Evolutionary conservation across 1,284 basidiomycete genomes (phyloP).

Genomic region (Dichomitus squalens): DNA sequence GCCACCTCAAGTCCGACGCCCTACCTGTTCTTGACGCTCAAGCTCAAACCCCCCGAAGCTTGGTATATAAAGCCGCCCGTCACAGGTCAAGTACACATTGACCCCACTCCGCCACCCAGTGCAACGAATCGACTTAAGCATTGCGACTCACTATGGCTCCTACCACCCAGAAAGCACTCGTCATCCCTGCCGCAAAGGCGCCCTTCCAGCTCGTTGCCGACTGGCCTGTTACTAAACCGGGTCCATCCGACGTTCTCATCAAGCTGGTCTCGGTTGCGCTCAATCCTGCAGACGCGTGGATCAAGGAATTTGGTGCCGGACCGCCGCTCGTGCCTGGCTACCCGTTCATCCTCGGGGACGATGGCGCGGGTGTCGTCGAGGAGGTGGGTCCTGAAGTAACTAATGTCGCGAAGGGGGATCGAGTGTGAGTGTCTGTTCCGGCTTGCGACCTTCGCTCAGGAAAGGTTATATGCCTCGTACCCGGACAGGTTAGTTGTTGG

Average conservation of each 20-base stretch:
- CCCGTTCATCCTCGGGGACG: slow-evolving; percentile 40
- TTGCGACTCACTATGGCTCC: background rate
- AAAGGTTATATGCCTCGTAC: background rate
- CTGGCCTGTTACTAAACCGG: background rate
- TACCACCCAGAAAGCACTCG: background rate
- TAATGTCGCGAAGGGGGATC: slow-evolving; percentile 41
- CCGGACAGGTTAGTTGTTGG: background rate
- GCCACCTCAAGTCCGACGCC: too few species aligned
- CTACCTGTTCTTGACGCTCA: too few species aligned
- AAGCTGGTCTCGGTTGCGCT: background rate
- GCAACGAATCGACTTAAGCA: too few species aligned
- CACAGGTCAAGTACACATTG: too few species aligned
- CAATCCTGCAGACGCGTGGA: background rate
- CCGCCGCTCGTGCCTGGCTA: background rate
- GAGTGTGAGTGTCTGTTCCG: slow-evolving; percentile 39
- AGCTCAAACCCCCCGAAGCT: too few species aligned
- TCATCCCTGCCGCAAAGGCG: background rate
- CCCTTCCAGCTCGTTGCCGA: background rate
- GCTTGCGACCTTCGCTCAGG: background rate
- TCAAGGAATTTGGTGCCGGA: background rate
- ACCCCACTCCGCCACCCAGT: too few species aligned
- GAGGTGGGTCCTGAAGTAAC: slow-evolving; percentile 44
- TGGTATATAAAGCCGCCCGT: too few species aligned
- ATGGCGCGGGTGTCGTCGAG: slow-evolving; percentile 49
- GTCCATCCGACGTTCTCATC: background rate